These are phyloP conservation scores for Phytophthora europaea DNA, from an alignment of 352 stramenopile genomes.

Conservation along the genomic window DNA sequence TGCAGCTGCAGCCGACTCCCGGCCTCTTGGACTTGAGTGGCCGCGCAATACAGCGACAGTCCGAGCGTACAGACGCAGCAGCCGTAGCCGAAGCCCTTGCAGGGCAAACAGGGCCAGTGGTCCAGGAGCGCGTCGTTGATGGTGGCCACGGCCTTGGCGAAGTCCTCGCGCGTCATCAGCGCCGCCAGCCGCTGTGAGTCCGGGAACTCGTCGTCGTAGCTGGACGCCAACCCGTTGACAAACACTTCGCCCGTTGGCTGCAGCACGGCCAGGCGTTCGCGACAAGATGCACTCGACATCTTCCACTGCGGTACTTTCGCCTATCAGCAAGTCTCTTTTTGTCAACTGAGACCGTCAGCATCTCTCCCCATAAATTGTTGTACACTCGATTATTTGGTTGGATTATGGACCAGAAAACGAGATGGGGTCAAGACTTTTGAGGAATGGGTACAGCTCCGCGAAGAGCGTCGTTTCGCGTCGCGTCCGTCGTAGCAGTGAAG, in stretches of 20 bases:
- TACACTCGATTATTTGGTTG: neutral
- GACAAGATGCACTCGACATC: conserved; percentile 28
- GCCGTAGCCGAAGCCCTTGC: conserved; percentile 81
- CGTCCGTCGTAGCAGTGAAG: conserved; percentile 1
- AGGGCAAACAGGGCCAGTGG: conserved; percentile 88
- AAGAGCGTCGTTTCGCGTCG: neutral
- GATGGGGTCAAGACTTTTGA: conserved; percentile 10
- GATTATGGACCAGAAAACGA: neutral
- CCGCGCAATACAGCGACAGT: conserved; percentile 85
- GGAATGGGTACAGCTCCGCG: neutral
- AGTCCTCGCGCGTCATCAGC: conserved; percentile 75
- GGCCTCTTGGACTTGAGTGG: conserved; percentile 77
- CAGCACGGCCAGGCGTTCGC: conserved; percentile 56
- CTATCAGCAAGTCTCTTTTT: neutral
- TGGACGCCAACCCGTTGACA: conserved; percentile 80
- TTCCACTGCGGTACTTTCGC: conserved; percentile 3
- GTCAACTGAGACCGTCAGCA: conserved; percentile 13
- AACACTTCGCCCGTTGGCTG: conserved; percentile 79
- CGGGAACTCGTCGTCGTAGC: conserved; percentile 83
- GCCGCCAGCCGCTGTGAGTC: conserved; percentile 44
- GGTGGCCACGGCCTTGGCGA: conserved; percentile 63
- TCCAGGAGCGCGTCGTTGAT: conserved; percentile 88
- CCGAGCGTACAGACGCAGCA: conserved; percentile 88
- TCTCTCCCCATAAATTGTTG: neutral
- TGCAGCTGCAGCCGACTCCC: conserved; percentile 74